These are phyloP conservation scores for Aurinia saxatilis DNA, from an alignment of 345 rosid species.

Conservation along the genomic window DNA sequence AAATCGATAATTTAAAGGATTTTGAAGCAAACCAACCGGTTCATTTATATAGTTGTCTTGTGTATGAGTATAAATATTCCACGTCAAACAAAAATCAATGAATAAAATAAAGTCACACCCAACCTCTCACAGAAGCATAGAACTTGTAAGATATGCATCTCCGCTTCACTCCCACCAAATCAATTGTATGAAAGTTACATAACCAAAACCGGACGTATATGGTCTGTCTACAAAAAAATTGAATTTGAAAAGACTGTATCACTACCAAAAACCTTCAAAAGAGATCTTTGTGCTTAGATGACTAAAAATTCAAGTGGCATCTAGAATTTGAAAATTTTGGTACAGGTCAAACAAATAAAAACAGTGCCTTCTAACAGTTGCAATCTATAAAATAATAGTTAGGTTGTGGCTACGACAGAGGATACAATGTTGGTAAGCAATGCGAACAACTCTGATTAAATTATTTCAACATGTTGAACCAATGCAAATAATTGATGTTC, in stretches of 20 bases:
- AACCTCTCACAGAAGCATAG: no score
- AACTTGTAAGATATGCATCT: background rate
- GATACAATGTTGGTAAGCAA: background rate
- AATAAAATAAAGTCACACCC: conserved; percentile 11
- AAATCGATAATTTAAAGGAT: no score
- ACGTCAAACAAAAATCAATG: conserved; percentile 10
- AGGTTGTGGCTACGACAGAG: background rate
- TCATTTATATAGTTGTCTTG: no score
- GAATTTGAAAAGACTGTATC: conserved; percentile 6
- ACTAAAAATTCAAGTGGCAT: conserved; percentile 3
- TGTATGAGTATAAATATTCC: background rate
- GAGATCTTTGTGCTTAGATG: conserved; percentile 4
- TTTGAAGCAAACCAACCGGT: no score
- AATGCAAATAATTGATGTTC: no score
- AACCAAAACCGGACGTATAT: conserved; percentile 12
- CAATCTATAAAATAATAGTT: background rate
- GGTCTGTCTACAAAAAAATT: conserved; percentile 14
- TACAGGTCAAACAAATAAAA: background rate
- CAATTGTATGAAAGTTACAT: conserved; percentile 23
- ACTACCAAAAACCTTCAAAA: conserved; percentile 30
- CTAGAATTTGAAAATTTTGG: conserved; percentile 1
- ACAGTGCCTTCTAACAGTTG: background rate
- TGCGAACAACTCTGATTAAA: background rate
- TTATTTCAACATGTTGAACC: conserved; percentile 3
- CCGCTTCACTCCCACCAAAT: conserved; percentile 12